Conservation (phyloP, 352 stramenopile genomes). For the Pelagophyceae sp. region DNA sequence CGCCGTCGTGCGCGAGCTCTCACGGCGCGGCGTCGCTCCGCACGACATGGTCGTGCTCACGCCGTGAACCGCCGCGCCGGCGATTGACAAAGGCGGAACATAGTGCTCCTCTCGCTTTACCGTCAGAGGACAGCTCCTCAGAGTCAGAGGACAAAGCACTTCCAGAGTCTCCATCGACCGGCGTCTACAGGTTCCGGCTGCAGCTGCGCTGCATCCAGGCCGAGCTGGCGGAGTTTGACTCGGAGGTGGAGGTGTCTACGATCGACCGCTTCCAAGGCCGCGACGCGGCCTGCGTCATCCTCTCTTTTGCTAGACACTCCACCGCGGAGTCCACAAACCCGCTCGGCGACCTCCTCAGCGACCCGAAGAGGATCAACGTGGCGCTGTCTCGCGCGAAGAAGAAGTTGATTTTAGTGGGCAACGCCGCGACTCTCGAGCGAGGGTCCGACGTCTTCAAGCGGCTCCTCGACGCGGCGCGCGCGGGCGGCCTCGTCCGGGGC, state of each 20-base stretch:
- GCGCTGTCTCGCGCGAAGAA: slow-evolving; percentile 62
- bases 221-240: too few relatives aligned
- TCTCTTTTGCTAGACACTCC: slow-evolving; percentile 51
- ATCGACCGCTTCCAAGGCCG: slow-evolving; percentile 64
- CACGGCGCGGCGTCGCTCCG: neutral
- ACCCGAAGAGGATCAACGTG: slow-evolving; percentile 65
- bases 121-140: too few relatives aligned
- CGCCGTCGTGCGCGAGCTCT: neutral
- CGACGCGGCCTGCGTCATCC: slow-evolving; percentile 59
- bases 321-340: slow-evolving; percentile 52
- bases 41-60: neutral
- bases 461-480: neutral
- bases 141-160: too few relatives aligned
- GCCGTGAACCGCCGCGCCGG: neutral
- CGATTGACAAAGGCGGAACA: too few relatives aligned
- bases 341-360: slow-evolving; percentile 55
- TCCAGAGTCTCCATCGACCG: too few relatives aligned
- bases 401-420: slow-evolving; percentile 66
- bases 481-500: neutral
- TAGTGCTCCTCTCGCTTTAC: too few relatives aligned
- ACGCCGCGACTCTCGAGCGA: slow-evolving; percentile 1
- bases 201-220: too few relatives aligned
- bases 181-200: too few relatives aligned
- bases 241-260: slow-evolving; percentile 38
- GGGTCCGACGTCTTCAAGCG: neutral